These are phyloP conservation scores for Aspergillus udagawae DNA, from an alignment of 2,329 filamentous ascomycete species.

Conservation along the genomic window DNA sequence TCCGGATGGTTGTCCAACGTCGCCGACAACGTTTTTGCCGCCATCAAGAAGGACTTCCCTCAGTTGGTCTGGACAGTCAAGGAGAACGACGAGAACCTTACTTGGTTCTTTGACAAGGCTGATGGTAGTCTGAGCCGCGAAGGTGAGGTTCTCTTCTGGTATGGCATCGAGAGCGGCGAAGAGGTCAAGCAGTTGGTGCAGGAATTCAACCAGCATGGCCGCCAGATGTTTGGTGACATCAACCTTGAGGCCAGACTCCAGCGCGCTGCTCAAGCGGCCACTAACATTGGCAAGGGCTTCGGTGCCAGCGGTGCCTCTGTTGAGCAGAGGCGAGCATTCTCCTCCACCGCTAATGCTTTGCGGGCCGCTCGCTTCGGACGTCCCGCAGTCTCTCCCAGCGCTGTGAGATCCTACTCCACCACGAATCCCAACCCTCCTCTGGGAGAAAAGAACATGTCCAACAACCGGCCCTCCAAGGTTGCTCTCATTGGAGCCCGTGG, in stretches of 20 bases:
- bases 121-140: conserved; percentile 84
- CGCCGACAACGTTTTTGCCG: conserved; percentile 89
- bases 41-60: conserved; percentile 89
- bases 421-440: conserved; percentile 84
- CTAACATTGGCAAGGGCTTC: conserved; percentile 49
- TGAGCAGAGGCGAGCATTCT: conserved; percentile 66
- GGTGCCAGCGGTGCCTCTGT: conserved; percentile 43
- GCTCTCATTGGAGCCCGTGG: conserved; percentile 88
- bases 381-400: conserved; percentile 26
- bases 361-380: conserved; percentile 31
- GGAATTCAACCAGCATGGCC: conserved; percentile 77
- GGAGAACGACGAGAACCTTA: conserved; percentile 91
- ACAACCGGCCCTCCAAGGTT: conserved; percentile 71
- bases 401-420: conserved; percentile 38
- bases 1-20: conserved; percentile 92
- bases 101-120: conserved; percentile 97
- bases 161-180: conserved; percentile 75
- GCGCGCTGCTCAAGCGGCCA: conserved; percentile 68
- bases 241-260: conserved; percentile 85
- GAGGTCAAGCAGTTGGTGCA: conserved; percentile 80
- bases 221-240: conserved; percentile 82
- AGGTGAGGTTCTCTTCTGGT: conserved; percentile 94
- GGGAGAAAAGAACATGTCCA: conserved; percentile 82
- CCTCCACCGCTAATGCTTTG: conserved; percentile 50
- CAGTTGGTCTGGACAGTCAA: conserved; percentile 95